Conservation (phyloP, 148 eudicot genomes). For the Drosera capensis region DNA sequence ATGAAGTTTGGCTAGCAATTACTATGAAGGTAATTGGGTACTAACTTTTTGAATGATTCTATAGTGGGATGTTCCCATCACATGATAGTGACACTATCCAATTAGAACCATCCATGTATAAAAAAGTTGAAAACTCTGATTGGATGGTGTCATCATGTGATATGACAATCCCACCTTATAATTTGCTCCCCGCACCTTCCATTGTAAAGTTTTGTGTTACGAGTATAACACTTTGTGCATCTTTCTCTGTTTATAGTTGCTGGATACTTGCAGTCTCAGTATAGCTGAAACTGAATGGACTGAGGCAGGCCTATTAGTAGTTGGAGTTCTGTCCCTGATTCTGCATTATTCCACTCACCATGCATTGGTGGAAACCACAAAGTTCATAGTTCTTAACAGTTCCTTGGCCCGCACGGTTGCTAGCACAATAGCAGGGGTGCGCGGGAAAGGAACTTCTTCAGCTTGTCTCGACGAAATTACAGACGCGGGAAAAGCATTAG, state of each 20-base stretch:
- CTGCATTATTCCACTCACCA: constrained; percentile 58
- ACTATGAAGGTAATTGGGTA: constrained; percentile 40
- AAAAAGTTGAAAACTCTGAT: too few species aligned
- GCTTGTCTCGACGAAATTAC: constrained; percentile 46
- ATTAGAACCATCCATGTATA: neutral
- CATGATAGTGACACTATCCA: neutral
- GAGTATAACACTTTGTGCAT: too few species aligned
- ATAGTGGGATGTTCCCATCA: neutral
- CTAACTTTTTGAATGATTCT: neutral
- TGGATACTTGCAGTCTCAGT: constrained; percentile 30
- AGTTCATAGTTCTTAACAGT: constrained; percentile 45
- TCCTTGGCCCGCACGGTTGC: constrained; percentile 35
- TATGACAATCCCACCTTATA: too few species aligned
- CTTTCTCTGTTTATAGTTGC: constrained; percentile 31
- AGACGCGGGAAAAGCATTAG: constrained; percentile 32
- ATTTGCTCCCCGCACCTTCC: too few species aligned
- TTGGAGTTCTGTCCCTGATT: constrained; percentile 55
- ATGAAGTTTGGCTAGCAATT: constrained; percentile 57
- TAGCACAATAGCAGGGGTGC: constrained; percentile 31
- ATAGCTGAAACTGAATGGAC: constrained; percentile 38
- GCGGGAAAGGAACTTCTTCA: constrained; percentile 43
- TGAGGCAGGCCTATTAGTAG: constrained; percentile 35
- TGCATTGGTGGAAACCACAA: constrained; percentile 51
- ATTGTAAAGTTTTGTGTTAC: too few species aligned
- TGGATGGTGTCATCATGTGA: too few species aligned